phyloP scores from a whole-genome alignment of 805 yeast species.

The Ogataea parapolymorpha region DNA sequence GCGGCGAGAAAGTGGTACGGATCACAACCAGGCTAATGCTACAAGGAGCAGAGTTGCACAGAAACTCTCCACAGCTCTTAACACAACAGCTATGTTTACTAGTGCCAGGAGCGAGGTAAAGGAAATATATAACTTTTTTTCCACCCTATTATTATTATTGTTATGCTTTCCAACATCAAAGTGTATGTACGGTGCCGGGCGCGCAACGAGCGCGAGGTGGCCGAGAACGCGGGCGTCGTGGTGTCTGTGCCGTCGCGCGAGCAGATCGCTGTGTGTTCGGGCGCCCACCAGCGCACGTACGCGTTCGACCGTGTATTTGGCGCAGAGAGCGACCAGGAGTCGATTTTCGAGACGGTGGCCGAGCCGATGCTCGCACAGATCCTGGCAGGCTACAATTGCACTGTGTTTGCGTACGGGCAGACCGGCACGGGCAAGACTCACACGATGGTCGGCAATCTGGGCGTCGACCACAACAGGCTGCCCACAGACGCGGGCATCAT shows the following conservation, averaged over 20 bases:
- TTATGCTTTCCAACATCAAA: slow-evolving; percentile 40
- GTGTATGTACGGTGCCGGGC: slow-evolving; percentile 67
- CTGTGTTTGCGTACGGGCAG: slow-evolving; percentile 74
- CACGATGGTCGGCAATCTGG: slow-evolving; percentile 69
- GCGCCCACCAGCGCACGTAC: slow-evolving; percentile 50
- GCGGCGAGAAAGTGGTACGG: too few relatives aligned
- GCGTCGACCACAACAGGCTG: slow-evolving; percentile 32
- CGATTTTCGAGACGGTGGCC: slow-evolving; percentile 65
- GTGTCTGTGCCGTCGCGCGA: slow-evolving; percentile 48
- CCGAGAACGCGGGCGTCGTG: slow-evolving; percentile 57
- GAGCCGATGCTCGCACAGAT: slow-evolving; percentile 63
- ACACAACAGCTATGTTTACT: too few relatives aligned
- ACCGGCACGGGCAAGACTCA: slow-evolving; percentile 89
- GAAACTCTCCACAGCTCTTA: too few relatives aligned
- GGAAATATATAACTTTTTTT: not conserved
- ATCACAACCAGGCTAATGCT: too few relatives aligned
- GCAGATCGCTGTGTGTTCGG: slow-evolving; percentile 48
- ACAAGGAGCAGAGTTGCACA: too few relatives aligned
- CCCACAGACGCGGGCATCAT: slow-evolving; percentile 59
- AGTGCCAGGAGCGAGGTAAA: too few relatives aligned
- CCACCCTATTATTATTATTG: slow-evolving; percentile 5
- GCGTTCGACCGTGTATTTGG: slow-evolving; percentile 81
- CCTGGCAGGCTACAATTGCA: slow-evolving; percentile 72
- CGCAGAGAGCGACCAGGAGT: slow-evolving; percentile 70
- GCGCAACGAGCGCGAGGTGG: slow-evolving; percentile 54